Percentiles rank a stretch among this genome's conserved stretches.
These are phyloP conservation scores for Lentinula boryana DNA, from an alignment of 768 basidiomycete genomes.

Conservation along the genomic window DNA sequence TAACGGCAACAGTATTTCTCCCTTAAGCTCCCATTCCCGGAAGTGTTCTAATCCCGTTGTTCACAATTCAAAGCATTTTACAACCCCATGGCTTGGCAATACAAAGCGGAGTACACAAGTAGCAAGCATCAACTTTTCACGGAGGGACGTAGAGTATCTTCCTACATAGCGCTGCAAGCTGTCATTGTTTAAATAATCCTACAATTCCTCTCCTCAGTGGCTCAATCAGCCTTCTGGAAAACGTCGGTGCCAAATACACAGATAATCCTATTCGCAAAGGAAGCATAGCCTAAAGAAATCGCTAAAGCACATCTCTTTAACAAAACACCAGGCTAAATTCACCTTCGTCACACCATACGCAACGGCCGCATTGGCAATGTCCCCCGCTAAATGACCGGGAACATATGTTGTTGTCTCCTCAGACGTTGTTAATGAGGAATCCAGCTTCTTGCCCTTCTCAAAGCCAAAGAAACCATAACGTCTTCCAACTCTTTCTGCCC, in stretches of 20 bases:
- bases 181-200: slow-evolving; percentile 21
- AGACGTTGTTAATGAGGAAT: slow-evolving; percentile 15
- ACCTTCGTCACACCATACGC: slow-evolving; percentile 83
- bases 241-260: slow-evolving; percentile 65
- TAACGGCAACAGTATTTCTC: background rate
- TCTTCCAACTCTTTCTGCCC: slow-evolving; percentile 64
- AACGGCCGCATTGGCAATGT: slow-evolving; percentile 76
- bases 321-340: too few relatives aligned
- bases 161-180: too few relatives aligned
- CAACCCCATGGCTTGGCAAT: background rate
- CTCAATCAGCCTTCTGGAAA: slow-evolving; percentile 62
- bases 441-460: slow-evolving; percentile 36
- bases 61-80: background rate
- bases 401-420: slow-evolving; percentile 15
- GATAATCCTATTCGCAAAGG: slow-evolving; percentile 70
- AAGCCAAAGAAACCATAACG: slow-evolving; percentile 82
- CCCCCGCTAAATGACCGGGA: slow-evolving; percentile 52
- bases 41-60: background rate
- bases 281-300: slow-evolving; percentile 51
- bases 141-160: too few relatives aligned
- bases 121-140: too few relatives aligned
- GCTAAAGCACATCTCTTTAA: background rate
- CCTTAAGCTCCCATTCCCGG: background rate
- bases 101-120: background rate
- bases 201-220: slow-evolving; percentile 42